Percentiles rank a stretch among this genome's conserved stretches.
Conservation (phyloP, 73 alveolate genomes). For the Paramecium primaurelia region DNA sequence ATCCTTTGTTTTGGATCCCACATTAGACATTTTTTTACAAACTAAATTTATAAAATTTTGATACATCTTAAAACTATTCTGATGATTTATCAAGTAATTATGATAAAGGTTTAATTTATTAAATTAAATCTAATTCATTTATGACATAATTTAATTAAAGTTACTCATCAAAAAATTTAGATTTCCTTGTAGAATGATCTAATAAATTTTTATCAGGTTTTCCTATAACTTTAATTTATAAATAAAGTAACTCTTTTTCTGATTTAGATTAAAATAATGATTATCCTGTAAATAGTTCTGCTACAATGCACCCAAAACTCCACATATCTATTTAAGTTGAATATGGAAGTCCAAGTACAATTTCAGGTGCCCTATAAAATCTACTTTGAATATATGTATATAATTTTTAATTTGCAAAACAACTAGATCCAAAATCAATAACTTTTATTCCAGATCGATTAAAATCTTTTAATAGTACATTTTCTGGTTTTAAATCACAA, state of each 20-base stretch:
- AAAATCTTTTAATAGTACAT: slow-evolving; percentile 77
- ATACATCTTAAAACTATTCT: slow-evolving; percentile 24
- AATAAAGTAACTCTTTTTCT: neutral
- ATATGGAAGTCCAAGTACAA: slow-evolving; percentile 75
- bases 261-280: slow-evolving; percentile 52
- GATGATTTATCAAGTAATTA: neutral
- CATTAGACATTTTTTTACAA: slow-evolving; percentile 70
- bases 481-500: slow-evolving; percentile 92
- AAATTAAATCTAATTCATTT: neutral
- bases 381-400: slow-evolving; percentile 74
- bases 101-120: neutral
- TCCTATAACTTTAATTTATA: neutral
- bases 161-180: neutral
- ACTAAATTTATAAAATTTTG: slow-evolving; percentile 18
- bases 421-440: slow-evolving; percentile 81
- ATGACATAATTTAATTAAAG: neutral
- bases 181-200: neutral
- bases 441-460: slow-evolving; percentile 72
- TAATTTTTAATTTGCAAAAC: slow-evolving; percentile 71
- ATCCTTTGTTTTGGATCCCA: slow-evolving; percentile 84
- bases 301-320: slow-evolving; percentile 84
- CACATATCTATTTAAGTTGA: slow-evolving; percentile 79
- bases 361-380: slow-evolving; percentile 82
- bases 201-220: neutral
- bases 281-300: slow-evolving; percentile 80